Percentiles rank a stretch among this genome's conserved stretches.
Evolutionary conservation across 768 basidiomycete species (phyloP).

Genomic region (Suillus cothurnatus): DNA sequence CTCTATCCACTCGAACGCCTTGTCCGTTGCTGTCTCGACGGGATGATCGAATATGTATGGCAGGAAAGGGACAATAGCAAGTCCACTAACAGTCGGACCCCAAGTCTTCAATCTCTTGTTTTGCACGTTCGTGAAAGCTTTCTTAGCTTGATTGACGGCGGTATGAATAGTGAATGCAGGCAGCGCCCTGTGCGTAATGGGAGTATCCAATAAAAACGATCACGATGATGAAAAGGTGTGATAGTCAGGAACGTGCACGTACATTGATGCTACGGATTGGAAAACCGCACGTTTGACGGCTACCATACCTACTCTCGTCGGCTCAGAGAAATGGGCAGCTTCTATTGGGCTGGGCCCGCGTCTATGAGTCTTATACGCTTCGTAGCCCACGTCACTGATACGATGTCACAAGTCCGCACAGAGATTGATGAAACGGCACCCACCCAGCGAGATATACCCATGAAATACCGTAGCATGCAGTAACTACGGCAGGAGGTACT

Average conservation of each 20-base stretch:
- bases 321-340: constrained; percentile 69
- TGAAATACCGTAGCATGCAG: constrained; percentile 78
- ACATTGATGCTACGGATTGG: constrained; percentile 85
- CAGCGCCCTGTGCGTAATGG: constrained; percentile 56
- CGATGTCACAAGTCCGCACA: background rate
- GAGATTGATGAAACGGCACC: constrained; percentile 13
- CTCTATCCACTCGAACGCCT: constrained; percentile 70
- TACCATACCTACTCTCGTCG: constrained; percentile 65
- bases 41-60: constrained; percentile 83
- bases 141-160: constrained; percentile 72
- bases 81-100: constrained; percentile 76
- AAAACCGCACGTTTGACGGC: constrained; percentile 78
- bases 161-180: constrained; percentile 88
- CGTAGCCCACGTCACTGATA: constrained; percentile 70
- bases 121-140: constrained; percentile 59
- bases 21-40: constrained; percentile 70
- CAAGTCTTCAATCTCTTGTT: constrained; percentile 64
- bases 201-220: constrained; percentile 4
- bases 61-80: constrained; percentile 71
- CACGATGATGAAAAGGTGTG: background rate
- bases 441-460: constrained; percentile 79
- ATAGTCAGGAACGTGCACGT: constrained; percentile 29
- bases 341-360: constrained; percentile 68
- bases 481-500: constrained; percentile 69
- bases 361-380: constrained; percentile 76